These are phyloP conservation scores for Trichosporon ovoides DNA, from an alignment of 1,284 basidiomycete species.

Conservation along the genomic window DNA sequence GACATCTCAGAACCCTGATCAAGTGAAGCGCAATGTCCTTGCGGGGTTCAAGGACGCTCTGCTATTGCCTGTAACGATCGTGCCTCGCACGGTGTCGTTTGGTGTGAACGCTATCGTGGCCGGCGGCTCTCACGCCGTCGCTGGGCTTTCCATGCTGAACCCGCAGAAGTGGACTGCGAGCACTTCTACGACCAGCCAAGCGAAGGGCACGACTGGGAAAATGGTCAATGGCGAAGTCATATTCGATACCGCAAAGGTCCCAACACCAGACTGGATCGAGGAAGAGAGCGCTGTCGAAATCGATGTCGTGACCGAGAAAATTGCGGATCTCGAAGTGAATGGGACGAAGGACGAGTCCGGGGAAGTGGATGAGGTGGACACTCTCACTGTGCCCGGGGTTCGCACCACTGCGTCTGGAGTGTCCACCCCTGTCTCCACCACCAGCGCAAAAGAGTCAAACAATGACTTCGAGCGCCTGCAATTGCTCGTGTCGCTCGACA, in stretches of 20 bases:
- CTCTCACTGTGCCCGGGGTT: background rate
- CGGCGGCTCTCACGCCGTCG: conserved; percentile 67
- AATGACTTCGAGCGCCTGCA: conserved; percentile 62
- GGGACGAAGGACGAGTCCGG: background rate
- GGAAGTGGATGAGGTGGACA: conserved; percentile 15
- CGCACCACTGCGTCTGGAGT: conserved; percentile 3
- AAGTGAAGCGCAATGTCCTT: conserved; percentile 85
- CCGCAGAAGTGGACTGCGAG: conserved; percentile 67
- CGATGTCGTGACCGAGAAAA: conserved; percentile 16
- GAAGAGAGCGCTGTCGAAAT: conserved; percentile 28
- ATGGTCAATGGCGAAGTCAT: conserved; percentile 46
- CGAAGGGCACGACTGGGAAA: conserved; percentile 18
- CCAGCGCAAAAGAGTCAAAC: conserved; percentile 10
- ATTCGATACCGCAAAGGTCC: conserved; percentile 51
- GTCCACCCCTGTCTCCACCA: conserved; percentile 7
- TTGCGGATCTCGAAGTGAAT: conserved; percentile 13
- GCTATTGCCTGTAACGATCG: conserved; percentile 88
- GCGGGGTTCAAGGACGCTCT: conserved; percentile 86
- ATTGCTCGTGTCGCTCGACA: conserved; percentile 82
- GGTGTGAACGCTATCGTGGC: conserved; percentile 65
- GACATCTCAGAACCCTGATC: conserved; percentile 77
- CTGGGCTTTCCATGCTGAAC: conserved; percentile 79
- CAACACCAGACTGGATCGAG: conserved; percentile 54
- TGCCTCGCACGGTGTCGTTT: conserved; percentile 69
- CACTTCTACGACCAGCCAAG: conserved; percentile 9